Conservation (phyloP, 192 early-diverging fungal genomes). For the Coemansia furcata region DNA sequence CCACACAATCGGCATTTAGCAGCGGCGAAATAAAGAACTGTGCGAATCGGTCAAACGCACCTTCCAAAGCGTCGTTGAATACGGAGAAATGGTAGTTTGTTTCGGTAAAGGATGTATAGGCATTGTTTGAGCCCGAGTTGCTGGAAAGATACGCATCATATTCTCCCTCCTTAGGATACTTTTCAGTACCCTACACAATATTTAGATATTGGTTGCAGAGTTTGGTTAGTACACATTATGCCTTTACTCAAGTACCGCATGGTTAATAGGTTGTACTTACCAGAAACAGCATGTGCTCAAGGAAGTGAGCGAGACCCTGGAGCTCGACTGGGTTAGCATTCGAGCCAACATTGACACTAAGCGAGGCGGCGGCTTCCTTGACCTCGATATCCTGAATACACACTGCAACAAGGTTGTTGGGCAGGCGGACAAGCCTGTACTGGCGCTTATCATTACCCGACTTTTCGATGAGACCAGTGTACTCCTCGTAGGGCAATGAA, state of each 20-base stretch:
- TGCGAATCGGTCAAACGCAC: slow-evolving; percentile 70
- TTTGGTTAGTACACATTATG: background rate
- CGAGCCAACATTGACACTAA: slow-evolving; percentile 63
- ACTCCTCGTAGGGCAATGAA: too few relatives aligned
- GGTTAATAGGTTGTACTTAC: slow-evolving; percentile 6
- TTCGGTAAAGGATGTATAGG: slow-evolving; percentile 10
- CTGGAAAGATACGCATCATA: slow-evolving; percentile 43
- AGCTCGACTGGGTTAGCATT: slow-evolving; percentile 57
- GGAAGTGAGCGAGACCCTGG: slow-evolving; percentile 67
- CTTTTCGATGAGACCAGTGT: too few relatives aligned
- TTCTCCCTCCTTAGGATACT: slow-evolving; percentile 65
- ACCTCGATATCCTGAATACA: slow-evolving; percentile 57
- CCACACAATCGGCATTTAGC: slow-evolving; percentile 74
- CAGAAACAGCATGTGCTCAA: slow-evolving; percentile 70
- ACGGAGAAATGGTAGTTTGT: slow-evolving; percentile 33
- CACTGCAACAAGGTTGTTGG: slow-evolving; percentile 45
- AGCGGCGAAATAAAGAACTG: slow-evolving; percentile 90
- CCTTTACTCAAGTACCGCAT: background rate
- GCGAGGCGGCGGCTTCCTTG: slow-evolving; percentile 54
- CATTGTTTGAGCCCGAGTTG: slow-evolving; percentile 35
- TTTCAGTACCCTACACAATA: slow-evolving; percentile 52
- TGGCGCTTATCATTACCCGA: too few relatives aligned
- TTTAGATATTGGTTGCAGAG: background rate
- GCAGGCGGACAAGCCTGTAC: too few relatives aligned
- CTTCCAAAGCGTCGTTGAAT: slow-evolving; percentile 49